Evolutionary conservation across 1,139 yeast species (phyloP), one percentile per base, ranked within the genome.

Genomic region (Blastobotrys serpentis): DNA sequence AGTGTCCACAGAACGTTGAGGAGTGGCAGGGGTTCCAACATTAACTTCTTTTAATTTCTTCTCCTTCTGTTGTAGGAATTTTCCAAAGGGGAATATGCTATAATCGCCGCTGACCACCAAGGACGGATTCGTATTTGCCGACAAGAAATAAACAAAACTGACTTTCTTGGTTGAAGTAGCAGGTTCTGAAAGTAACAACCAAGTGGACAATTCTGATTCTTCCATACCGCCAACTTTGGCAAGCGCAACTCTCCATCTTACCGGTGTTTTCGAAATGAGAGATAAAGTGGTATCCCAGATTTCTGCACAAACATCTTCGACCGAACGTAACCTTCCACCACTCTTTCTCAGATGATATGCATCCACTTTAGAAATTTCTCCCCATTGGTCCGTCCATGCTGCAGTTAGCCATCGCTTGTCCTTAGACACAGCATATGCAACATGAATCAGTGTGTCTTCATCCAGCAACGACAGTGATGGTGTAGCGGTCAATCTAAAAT

Each of bases 351-450:
- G 68, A 55, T 76, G 73, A 36, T 78, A 62, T 2, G 90, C 78
- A 56, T 82, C 84, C 1, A 83, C 77, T 49, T 74, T 74, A 6
- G 83, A 78, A 5, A 79, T 74, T 7, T 73, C 72, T 0, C 96
- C 96, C 60, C 77, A 75, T 45, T 92, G 92, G 61, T 90, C 96
- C 0, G 95, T 76, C 95, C 97, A 88, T 0, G 95, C 84, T 0
- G 88, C 95, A 22, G 84, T 80, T 43, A 88, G 74, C 96, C 97
- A 90, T 50, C 78, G 80, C 53, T 80, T 82, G 62, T 90, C 96
- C 3, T 78, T 73, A 0, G 96, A 85, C 47, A 95, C 66, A 32
- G 89, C 88, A 60, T 89, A 92, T 0, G 96, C 90, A 23, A 92
- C 73, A 63, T 90, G 98, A 34, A 92, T 71, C 56, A 82, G 86